Evolutionary conservation across 2,329 filamentous ascomycete species (phyloP).

Genomic region (Macrophomina pseudophaseolina): DNA sequence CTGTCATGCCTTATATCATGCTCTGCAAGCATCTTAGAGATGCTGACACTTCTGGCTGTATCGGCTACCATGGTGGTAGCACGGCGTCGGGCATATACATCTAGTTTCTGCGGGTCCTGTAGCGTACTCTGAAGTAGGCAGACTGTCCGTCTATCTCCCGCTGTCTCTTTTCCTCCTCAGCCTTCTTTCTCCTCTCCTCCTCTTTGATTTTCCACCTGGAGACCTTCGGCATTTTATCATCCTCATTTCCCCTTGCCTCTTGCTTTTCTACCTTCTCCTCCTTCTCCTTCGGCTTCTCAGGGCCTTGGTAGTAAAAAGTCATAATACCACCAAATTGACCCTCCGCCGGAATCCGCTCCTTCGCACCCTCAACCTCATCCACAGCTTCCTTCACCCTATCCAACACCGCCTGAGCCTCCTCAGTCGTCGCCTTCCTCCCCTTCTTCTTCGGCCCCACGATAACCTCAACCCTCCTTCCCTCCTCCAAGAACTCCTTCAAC

Average conservation of each 20-base stretch:
- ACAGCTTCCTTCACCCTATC: conserved; percentile 54
- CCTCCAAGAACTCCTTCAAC: conserved; percentile 70
- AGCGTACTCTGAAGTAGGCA: too few species aligned
- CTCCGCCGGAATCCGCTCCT: conserved; percentile 35
- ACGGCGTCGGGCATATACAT: too few species aligned
- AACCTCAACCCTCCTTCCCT: conserved; percentile 78
- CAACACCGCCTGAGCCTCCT: conserved; percentile 66
- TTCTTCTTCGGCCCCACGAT: conserved; percentile 70
- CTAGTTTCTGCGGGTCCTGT: too few species aligned
- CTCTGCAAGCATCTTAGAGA: too few species aligned
- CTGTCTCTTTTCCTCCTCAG: not conserved
- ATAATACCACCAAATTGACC: conserved; percentile 39
- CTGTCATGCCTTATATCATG: too few species aligned
- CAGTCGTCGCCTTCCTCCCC: conserved; percentile 62
- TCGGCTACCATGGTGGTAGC: too few species aligned
- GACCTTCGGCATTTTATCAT: not conserved
- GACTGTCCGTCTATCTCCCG: not conserved
- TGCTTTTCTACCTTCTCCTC: conserved; percentile 29
- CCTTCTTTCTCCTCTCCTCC: conserved; percentile 15
- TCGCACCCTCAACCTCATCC: conserved; percentile 41
- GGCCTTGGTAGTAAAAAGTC: conserved; percentile 40
- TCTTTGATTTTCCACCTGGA: conserved; percentile 21
- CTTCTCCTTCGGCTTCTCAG: conserved; percentile 29
- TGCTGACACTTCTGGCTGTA: too few species aligned
- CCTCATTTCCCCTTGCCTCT: conserved; percentile 27